These are phyloP conservation scores for Lactarius quietus DNA, from an alignment of 768 basidiomycete species.

Conservation along the genomic window DNA sequence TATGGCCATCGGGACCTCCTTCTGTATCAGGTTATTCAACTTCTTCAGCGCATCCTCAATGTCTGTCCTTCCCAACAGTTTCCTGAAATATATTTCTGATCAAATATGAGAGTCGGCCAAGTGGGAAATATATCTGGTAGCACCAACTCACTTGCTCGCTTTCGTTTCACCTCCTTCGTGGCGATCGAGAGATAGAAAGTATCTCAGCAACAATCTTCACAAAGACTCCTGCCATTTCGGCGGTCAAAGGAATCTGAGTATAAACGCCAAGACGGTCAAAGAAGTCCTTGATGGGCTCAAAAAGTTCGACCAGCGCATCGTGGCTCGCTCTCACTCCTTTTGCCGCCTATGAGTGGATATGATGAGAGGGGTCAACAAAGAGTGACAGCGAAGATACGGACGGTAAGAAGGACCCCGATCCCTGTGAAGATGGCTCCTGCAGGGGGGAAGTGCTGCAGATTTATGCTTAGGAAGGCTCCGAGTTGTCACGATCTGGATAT, in stretches of 20 bases:
- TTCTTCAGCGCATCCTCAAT: not conserved
- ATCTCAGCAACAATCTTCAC: not conserved
- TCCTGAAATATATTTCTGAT: not conserved
- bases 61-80: not conserved
- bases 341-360: not conserved
- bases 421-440: not conserved
- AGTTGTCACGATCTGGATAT: not conserved
- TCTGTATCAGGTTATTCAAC: not conserved
- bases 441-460: not conserved
- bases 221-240: not conserved
- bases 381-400: no score
- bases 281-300: not conserved
- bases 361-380: no score
- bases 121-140: not conserved
- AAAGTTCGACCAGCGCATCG: not conserved
- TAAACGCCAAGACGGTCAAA: not conserved
- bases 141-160: not conserved
- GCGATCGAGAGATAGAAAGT: not conserved
- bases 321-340: not conserved
- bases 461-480: not conserved
- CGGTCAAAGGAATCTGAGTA: not conserved
- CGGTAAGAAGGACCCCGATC: conserved; percentile 2
- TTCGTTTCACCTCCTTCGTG: not conserved
- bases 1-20: not conserved
- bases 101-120: not conserved